Evolutionary conservation across 1,284 basidiomycete genomes (phyloP).

Genomic region (Gastroboletus turbinatus): DNA sequence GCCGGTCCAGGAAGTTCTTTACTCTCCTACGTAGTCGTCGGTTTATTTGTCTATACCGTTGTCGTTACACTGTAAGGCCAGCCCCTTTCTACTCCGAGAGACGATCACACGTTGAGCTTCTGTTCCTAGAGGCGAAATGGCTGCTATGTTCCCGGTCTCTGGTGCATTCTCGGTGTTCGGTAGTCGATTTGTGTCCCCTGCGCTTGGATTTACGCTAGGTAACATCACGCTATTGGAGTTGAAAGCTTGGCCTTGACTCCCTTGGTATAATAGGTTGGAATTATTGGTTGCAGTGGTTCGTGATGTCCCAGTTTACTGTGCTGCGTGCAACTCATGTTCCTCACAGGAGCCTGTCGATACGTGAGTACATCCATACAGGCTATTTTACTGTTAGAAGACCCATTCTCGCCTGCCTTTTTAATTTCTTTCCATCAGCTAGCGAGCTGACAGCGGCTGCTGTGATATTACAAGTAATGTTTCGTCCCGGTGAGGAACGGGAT

Average conservation of each 20-base stretch:
- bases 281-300: conserved; percentile 55
- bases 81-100: not conserved
- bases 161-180: conserved; percentile 53
- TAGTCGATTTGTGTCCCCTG: conserved; percentile 48
- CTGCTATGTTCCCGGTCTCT: conserved; percentile 45
- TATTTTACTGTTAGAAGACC: not conserved
- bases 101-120: not conserved
- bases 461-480: conserved; percentile 38
- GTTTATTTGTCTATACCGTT: conserved; percentile 53
- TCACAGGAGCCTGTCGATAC: conserved; percentile 40
- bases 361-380: conserved; percentile 25
- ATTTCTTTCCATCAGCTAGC: conserved; percentile 34
- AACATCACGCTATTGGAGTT: conserved; percentile 1
- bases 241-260: not conserved
- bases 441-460: conserved; percentile 45
- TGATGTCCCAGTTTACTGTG: not conserved
- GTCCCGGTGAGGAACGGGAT: not conserved
- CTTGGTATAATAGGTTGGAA: conserved; percentile 42
- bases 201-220: conserved; percentile 54
- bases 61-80: conserved; percentile 47
- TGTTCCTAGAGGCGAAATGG: conserved; percentile 42
- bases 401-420: not conserved
- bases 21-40: conserved; percentile 49
- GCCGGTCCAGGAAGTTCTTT: conserved; percentile 53
- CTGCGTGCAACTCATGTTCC: conserved; percentile 1